Conservation (phyloP, 768 basidiomycete species). For the Trichaptum fuscoviolaceum region DNA sequence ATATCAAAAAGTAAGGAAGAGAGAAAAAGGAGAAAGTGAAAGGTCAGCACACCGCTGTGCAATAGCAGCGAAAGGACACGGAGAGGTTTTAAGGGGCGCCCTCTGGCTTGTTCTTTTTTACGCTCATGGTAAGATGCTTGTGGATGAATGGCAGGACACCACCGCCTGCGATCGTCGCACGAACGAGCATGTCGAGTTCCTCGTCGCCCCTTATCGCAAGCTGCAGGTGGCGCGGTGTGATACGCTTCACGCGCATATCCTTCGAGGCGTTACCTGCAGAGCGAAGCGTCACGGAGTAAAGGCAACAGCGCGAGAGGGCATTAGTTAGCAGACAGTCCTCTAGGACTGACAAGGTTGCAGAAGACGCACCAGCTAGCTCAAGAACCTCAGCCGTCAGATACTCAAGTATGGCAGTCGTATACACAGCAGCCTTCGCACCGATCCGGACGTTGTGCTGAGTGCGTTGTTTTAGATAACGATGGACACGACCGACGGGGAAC, state of each 20-base stretch:
- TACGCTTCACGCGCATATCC: slow-evolving; percentile 95
- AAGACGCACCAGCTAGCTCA: slow-evolving; percentile 80
- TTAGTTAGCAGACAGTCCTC: background rate
- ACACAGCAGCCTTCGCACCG: slow-evolving; percentile 96
- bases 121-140: slow-evolving; percentile 57
- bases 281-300: background rate
- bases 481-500: slow-evolving; percentile 98
- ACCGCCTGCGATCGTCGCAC: slow-evolving; percentile 89
- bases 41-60: background rate
- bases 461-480: slow-evolving; percentile 88
- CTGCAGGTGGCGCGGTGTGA: slow-evolving; percentile 93
- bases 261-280: slow-evolving; percentile 88
- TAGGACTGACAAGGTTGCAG: background rate
- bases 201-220: slow-evolving; percentile 96
- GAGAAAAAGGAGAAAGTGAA: background rate
- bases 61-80: background rate
- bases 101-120: background rate
- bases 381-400: slow-evolving; percentile 96
- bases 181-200: slow-evolving; percentile 92
- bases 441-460: slow-evolving; percentile 94
- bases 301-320: background rate
- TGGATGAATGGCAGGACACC: slow-evolving; percentile 88
- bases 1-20: background rate
- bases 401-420: slow-evolving; percentile 93
- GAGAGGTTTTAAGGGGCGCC: background rate